Conservation (phyloP, 176 grass and related monocot genomes). For the Saccharum officinarum region DNA sequence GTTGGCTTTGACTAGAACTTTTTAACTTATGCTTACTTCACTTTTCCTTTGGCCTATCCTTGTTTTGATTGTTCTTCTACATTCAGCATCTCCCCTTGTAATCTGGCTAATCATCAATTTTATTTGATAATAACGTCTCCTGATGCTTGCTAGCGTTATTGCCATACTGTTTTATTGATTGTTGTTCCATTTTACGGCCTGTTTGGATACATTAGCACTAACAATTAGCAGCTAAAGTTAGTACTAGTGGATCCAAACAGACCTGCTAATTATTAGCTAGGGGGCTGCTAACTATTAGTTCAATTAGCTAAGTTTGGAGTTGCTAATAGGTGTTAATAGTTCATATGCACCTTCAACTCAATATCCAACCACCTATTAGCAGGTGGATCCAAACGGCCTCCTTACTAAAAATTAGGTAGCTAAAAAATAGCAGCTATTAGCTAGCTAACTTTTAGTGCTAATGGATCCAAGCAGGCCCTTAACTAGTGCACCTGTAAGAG, state of each 20-base stretch:
- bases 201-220: background rate
- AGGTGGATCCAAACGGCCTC: too few relatives aligned
- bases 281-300: background rate
- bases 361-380: background rate
- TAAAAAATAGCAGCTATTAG: too few relatives aligned
- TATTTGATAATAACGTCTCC: constrained; percentile 19
- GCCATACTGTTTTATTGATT: background rate
- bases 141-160: background rate
- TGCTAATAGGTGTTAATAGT: background rate
- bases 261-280: background rate
- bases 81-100: constrained; percentile 1
- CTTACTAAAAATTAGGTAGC: too few relatives aligned
- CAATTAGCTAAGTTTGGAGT: background rate
- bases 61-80: background rate
- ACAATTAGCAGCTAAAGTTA: background rate
- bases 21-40: constrained; percentile 8
- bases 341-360: background rate
- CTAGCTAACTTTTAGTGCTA: background rate
- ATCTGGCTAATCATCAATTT: background rate
- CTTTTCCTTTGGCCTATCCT: background rate
- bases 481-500: background rate
- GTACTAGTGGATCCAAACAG: background rate
- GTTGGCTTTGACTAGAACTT: background rate
- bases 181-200: background rate
- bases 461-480: background rate